Percentiles rank a stretch among this genome's conserved stretches.
Evolutionary conservation across 148 eudicot species (phyloP).

Genomic region (Bassia scoparia): DNA sequence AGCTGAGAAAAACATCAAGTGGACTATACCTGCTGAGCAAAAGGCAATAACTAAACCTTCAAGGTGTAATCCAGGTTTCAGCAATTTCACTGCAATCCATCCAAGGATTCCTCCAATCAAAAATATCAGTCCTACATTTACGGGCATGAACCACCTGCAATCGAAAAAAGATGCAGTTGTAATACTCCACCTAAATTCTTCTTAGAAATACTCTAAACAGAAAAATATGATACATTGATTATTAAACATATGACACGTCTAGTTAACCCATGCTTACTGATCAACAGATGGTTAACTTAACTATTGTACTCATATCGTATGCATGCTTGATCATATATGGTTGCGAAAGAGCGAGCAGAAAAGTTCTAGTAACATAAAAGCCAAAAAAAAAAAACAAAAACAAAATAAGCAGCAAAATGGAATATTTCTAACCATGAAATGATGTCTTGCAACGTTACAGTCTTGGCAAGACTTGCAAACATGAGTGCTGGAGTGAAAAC

Average conservation of each 20-base stretch:
- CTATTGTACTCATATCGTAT: not conserved
- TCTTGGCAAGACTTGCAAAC: conserved; percentile 76
- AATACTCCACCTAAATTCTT: not conserved
- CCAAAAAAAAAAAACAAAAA: not conserved
- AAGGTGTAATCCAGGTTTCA: conserved; percentile 60
- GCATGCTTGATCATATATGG: not conserved
- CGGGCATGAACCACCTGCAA: conserved; percentile 90
- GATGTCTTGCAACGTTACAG: conserved; percentile 76
- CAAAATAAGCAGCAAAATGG: not conserved
- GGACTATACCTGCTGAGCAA: conserved; percentile 53
- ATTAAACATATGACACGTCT: no score
- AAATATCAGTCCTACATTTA: conserved; percentile 78
- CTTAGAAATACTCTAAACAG: no score
- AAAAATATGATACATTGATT: no score
- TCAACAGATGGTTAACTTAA: not conserved
- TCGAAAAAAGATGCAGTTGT: not conserved
- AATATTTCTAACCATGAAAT: conserved; percentile 58
- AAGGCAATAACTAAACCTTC: conserved; percentile 69
- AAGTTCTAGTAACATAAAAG: not conserved
- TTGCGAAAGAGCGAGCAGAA: not conserved
- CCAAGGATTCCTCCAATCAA: conserved; percentile 73
- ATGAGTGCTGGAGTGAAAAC: conserved; percentile 73
- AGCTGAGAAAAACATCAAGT: not conserved
- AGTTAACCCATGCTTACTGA: no score
- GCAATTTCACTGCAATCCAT: conserved; percentile 63